phyloP scores from a whole-genome alignment of 495 filamentous ascomycete species.

The Aspergillus cristatus region DNA sequence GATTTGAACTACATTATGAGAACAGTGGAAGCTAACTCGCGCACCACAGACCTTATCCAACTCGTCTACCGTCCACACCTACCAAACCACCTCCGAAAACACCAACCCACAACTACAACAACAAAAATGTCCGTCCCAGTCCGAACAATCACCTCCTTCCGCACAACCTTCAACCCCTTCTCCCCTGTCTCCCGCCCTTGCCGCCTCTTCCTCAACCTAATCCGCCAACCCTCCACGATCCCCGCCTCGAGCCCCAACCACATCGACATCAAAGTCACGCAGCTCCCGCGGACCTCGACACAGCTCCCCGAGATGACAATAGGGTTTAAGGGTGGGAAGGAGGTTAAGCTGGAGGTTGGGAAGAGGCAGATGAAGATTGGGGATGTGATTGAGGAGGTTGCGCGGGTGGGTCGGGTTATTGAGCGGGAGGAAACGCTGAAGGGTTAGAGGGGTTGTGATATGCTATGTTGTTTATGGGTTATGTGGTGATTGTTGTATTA shows the following conservation, averaged over 20 bases:
- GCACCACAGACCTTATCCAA: not conserved
- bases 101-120: too few species aligned
- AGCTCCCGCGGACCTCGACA: slow-evolving; percentile 58
- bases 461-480: slow-evolving; percentile 9
- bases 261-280: slow-evolving; percentile 59
- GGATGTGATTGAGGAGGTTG: slow-evolving; percentile 79
- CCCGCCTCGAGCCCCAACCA: slow-evolving; percentile 62
- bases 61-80: not conserved
- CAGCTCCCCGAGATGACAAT: slow-evolving; percentile 49
- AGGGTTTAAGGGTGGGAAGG: slow-evolving; percentile 54
- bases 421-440: slow-evolving; percentile 74
- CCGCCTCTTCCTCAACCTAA: slow-evolving; percentile 73
- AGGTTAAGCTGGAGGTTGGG: slow-evolving; percentile 58
- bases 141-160: slow-evolving; percentile 62
- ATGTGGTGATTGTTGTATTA: too few species aligned
- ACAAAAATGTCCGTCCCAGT: slow-evolving; percentile 71
- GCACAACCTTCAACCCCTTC: slow-evolving; percentile 89
- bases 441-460: slow-evolving; percentile 33
- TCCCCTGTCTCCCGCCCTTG: slow-evolving; percentile 63
- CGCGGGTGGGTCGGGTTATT: slow-evolving; percentile 75
- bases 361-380: slow-evolving; percentile 79
- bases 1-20: too few species aligned
- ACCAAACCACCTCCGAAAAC: not conserved
- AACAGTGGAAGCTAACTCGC: too few species aligned
- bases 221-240: slow-evolving; percentile 55